These are phyloP conservation scores for Colletotrichum sp. DNA, from an alignment of 2,329 filamentous ascomycete species.

Conservation along the genomic window DNA sequence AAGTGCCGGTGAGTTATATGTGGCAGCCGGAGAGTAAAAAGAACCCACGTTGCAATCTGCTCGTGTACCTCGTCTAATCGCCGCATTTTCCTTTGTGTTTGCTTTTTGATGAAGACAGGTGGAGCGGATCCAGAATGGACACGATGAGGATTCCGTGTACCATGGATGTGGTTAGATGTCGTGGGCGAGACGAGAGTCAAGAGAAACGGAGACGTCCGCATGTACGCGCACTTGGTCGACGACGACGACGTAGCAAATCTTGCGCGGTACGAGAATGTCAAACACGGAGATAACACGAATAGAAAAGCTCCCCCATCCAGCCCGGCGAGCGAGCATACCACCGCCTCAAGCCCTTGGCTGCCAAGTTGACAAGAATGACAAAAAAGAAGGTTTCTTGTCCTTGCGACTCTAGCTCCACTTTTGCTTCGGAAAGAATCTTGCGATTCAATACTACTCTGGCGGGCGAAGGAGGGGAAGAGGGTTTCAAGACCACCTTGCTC, in stretches of 20 bases:
- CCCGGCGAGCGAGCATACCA: background rate
- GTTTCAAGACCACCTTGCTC: slow-evolving; percentile 18
- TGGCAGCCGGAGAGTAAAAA: background rate
- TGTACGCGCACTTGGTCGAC: background rate
- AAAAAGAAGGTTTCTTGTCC: slow-evolving; percentile 12
- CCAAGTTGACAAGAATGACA: background rate
- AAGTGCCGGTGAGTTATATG: slow-evolving; percentile 9
- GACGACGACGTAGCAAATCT: background rate
- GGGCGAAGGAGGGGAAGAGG: background rate
- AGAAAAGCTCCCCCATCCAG: background rate
- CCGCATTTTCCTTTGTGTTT: background rate
- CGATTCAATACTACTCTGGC: slow-evolving; percentile 15
- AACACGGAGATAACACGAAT: background rate
- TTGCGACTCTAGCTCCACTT: slow-evolving; percentile 12
- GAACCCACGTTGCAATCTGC: slow-evolving; percentile 2
- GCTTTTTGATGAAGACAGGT: slow-evolving; percentile 8
- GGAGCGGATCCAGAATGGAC: background rate
- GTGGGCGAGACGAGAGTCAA: background rate
- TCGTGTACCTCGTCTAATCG: background rate
- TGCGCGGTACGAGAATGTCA: background rate
- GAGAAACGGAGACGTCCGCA: background rate
- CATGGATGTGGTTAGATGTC: background rate
- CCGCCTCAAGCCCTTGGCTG: background rate
- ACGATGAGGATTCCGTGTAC: background rate
- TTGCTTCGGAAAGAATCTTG: slow-evolving; percentile 19